Conservation (phyloP, 768 basidiomycete species). For the Auricularia heimuer region DNA sequence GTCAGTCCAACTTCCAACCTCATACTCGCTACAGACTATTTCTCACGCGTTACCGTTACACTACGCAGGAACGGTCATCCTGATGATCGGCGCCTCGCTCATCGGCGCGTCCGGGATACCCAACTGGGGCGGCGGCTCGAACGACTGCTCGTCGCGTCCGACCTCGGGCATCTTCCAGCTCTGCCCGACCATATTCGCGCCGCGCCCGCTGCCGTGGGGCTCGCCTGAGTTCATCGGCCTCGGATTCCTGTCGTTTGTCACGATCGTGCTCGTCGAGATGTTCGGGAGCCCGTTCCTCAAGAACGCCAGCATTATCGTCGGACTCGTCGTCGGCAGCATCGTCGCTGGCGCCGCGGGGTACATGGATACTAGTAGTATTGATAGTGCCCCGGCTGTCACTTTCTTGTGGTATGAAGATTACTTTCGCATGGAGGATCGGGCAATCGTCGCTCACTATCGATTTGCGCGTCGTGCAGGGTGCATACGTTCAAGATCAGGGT, state of each 20-base stretch:
- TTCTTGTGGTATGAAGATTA: constrained; percentile 85
- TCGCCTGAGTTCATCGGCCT: constrained; percentile 78
- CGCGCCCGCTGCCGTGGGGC: constrained; percentile 69
- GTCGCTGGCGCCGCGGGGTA: constrained; percentile 74
- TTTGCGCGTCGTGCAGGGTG: constrained; percentile 52
- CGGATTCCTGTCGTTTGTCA: constrained; percentile 72
- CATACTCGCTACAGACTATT: neutral
- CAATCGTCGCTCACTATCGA: no score
- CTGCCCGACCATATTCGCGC: constrained; percentile 64
- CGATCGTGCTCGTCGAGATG: constrained; percentile 69
- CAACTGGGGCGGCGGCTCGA: constrained; percentile 81
- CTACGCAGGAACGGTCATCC: constrained; percentile 55
- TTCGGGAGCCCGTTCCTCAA: constrained; percentile 82
- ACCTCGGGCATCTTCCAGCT: constrained; percentile 54
- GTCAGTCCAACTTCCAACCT: constrained; percentile 19
- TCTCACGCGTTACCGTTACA: neutral
- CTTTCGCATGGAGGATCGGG: no score
- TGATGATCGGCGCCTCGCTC: constrained; percentile 72
- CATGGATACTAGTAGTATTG: constrained; percentile 56
- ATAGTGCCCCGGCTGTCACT: constrained; percentile 63
- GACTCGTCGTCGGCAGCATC: constrained; percentile 67
- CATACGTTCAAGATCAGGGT: constrained; percentile 67
- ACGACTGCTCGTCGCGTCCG: constrained; percentile 54
- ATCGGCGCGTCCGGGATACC: constrained; percentile 64
- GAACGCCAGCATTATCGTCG: constrained; percentile 69